phyloP scores from a whole-genome alignment of 129 eudicot species.

The Silybum marianum region DNA sequence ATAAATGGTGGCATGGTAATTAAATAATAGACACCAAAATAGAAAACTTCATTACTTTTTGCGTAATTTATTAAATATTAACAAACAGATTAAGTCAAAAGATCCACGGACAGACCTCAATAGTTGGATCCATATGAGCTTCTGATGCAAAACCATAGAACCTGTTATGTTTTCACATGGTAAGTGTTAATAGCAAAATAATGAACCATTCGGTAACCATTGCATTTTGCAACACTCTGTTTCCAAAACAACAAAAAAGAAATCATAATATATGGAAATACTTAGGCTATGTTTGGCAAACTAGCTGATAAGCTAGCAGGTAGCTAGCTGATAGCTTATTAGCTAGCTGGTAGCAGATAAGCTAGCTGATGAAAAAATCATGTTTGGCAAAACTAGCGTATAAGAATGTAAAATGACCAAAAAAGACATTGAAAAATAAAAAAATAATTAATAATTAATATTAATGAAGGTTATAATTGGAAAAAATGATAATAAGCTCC shows the following conservation, averaged over 20 bases:
- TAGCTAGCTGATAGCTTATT: too few relatives aligned
- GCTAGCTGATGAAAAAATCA: too few relatives aligned
- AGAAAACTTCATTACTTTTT: background rate
- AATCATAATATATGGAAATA: background rate
- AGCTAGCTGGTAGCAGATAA: too few relatives aligned
- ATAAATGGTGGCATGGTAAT: background rate
- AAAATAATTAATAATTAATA: too few relatives aligned
- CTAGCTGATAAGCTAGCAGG: too few relatives aligned
- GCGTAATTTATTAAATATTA: background rate
- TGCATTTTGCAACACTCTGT: background rate
- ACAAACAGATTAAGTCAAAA: constrained; percentile 30
- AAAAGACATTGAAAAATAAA: too few relatives aligned
- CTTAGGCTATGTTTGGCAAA: too few relatives aligned
- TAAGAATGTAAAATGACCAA: too few relatives aligned
- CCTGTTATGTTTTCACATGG: constrained; percentile 45
- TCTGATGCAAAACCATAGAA: constrained; percentile 97
- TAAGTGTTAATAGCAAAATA: constrained; percentile 12
- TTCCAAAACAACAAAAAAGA: background rate
- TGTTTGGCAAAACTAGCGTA: too few relatives aligned
- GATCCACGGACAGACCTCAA: constrained; percentile 56
- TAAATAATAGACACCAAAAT: constrained; percentile 2
- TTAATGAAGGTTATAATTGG: too few relatives aligned
- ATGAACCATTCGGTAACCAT: background rate
- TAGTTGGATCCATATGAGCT: constrained; percentile 95
- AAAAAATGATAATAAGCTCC: too few relatives aligned